These are phyloP conservation scores for Canavalia ensiformis DNA, from an alignment of 306 rosid genomes.

Conservation along the genomic window DNA sequence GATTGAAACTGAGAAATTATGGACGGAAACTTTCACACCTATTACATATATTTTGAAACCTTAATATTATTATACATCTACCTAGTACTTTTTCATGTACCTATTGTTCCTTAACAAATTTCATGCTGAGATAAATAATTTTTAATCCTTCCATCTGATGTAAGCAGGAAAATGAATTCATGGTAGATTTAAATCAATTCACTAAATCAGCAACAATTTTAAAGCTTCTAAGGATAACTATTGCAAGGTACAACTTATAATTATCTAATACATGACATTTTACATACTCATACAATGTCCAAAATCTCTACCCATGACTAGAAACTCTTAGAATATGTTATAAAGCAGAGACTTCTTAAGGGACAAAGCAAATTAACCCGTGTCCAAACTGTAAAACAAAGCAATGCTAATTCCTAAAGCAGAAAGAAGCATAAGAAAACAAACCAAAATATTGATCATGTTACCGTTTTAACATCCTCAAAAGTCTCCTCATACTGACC, in stretches of 20 bases:
- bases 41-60: not conserved
- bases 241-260: not conserved
- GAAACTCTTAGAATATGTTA: not conserved
- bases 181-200: not conserved
- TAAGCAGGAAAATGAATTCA: constrained; percentile 10
- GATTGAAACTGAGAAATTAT: not conserved
- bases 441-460: constrained; percentile 25
- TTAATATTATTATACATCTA: not conserved
- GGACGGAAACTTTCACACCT: not conserved
- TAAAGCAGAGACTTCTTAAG: not conserved
- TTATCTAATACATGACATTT: not conserved
- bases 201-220: not conserved
- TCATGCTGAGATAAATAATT: constrained; percentile 9
- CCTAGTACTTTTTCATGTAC: not conserved
- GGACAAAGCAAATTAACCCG: not conserved
- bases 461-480: constrained; percentile 89
- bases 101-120: not conserved
- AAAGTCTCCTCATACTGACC: constrained; percentile 92
- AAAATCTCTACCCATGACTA: constrained; percentile 11
- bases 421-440: constrained; percentile 24
- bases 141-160: not conserved
- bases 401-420: constrained; percentile 28
- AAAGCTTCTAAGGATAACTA: constrained; percentile 21
- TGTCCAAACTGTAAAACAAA: constrained; percentile 3
- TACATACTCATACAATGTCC: constrained; percentile 8